Conservation (phyloP, 78 protist genomes). For the Guillardia theta region DNA sequence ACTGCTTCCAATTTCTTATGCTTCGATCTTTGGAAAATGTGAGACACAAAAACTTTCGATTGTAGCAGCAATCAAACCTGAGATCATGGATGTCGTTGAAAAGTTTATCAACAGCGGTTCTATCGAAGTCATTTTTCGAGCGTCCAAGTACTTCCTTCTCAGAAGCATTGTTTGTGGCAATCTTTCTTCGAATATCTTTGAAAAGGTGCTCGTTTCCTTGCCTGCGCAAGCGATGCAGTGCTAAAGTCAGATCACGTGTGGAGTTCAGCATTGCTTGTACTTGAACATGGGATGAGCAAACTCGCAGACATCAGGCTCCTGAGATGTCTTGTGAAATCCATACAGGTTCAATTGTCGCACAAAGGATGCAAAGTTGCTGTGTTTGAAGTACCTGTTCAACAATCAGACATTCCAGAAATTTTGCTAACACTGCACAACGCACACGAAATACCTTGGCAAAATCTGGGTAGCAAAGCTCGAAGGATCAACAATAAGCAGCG, state of each 20-base stretch:
- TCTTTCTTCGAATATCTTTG: background rate
- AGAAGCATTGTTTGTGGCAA: background rate
- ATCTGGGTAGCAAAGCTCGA: background rate
- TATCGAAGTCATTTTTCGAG: background rate
- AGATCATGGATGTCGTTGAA: background rate
- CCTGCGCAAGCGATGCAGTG: background rate
- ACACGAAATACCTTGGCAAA: conserved; percentile 33
- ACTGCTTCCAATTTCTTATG: background rate
- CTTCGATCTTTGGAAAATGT: background rate
- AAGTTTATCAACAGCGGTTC: background rate
- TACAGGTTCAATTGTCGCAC: background rate
- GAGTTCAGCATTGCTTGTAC: background rate
- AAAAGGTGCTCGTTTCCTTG: conserved; percentile 5
- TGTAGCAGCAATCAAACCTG: background rate
- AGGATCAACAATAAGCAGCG: background rate
- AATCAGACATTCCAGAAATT: too few relatives aligned
- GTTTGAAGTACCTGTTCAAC: conserved; percentile 21
- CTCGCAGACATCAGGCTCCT: conserved; percentile 7
- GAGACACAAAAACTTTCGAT: background rate
- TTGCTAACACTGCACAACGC: too few relatives aligned
- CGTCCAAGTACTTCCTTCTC: too few relatives aligned
- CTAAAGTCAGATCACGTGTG: too few relatives aligned
- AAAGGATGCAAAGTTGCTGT: conserved; percentile 19
- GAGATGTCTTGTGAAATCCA: conserved; percentile 20
- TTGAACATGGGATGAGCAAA: background rate